Percentiles rank a stretch among this genome's conserved stretches.
phyloP scores from a whole-genome alignment of 805 yeast genomes.

The Blastobotrys peoriensis region DNA sequence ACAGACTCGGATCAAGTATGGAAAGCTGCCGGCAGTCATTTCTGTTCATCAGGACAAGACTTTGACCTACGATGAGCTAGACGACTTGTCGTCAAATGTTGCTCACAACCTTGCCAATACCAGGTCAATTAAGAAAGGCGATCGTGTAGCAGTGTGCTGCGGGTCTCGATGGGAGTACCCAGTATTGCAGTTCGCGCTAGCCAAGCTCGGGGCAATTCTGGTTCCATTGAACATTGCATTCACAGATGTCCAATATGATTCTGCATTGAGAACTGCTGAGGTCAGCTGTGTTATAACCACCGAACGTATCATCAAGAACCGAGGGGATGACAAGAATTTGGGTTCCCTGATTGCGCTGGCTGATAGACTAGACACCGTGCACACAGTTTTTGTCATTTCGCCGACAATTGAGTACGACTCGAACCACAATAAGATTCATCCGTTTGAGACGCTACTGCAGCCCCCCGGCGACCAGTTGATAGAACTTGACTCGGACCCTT shows the following conservation, averaged over 20 bases:
- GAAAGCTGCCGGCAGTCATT: slow-evolving; percentile 18
- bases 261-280: slow-evolving; percentile 22
- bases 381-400: not conserved
- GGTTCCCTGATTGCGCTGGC: not conserved
- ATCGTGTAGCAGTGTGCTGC: slow-evolving; percentile 25
- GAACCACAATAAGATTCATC: not conserved
- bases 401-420: slow-evolving; percentile 1
- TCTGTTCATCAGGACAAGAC: slow-evolving; percentile 19
- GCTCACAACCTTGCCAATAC: slow-evolving; percentile 19
- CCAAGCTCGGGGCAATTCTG: slow-evolving; percentile 25
- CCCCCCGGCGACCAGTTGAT: not conserved
- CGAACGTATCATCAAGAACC: slow-evolving; percentile 6
- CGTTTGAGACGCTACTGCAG: not conserved
- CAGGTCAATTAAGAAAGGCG: slow-evolving; percentile 18
- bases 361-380: not conserved
- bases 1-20: slow-evolving; percentile 12
- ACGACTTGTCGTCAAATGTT: slow-evolving; percentile 13
- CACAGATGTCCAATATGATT: slow-evolving; percentile 22
- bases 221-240: slow-evolving; percentile 29
- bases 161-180: slow-evolving; percentile 28
- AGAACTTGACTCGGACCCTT: slow-evolving; percentile 8
- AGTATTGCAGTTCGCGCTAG: slow-evolving; percentile 25
- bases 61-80: slow-evolving; percentile 18
- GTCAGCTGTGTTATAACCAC: slow-evolving; percentile 23
- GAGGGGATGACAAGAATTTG: not conserved